phyloP scores from a whole-genome alignment of 2,329 filamentous ascomycete species.

The Alternaria triticimaculans region DNA sequence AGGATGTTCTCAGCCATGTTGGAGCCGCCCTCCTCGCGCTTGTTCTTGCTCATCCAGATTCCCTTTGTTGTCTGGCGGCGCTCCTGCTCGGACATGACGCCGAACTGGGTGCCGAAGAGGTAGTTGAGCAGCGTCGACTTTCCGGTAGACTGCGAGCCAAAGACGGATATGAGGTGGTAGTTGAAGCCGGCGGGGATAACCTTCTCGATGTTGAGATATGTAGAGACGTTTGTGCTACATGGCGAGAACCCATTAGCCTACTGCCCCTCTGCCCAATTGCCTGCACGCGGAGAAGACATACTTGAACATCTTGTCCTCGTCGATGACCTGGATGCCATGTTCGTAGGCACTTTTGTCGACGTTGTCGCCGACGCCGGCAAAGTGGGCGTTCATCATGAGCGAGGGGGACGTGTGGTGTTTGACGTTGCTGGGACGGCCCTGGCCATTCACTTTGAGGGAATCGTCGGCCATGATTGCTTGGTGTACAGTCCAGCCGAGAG shows the following conservation, averaged over 20 bases:
- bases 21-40: conserved; percentile 59
- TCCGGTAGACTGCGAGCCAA: conserved; percentile 97
- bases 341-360: conserved; percentile 74
- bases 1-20: conserved; percentile 96
- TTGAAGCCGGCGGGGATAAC: conserved; percentile 93
- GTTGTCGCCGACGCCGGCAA: conserved; percentile 72
- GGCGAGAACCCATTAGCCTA: conserved; percentile 28
- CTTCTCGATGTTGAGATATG: conserved; percentile 80
- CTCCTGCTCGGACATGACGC: conserved; percentile 95
- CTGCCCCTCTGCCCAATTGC: neutral
- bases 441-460: conserved; percentile 44
- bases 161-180: conserved; percentile 98
- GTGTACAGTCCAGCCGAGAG: conserved; percentile 25
- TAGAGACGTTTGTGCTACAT: conserved; percentile 73
- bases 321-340: conserved; percentile 95
- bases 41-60: conserved; percentile 99
- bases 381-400: conserved; percentile 76
- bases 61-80: conserved; percentile 97
- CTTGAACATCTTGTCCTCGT: conserved; percentile 98
- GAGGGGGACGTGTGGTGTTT: conserved; percentile 53
- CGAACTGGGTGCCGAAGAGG: conserved; percentile 94
- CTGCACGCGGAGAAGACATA: conserved; percentile 55
- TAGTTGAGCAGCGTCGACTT: conserved; percentile 97
- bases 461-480: conserved; percentile 39
- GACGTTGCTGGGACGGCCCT: conserved; percentile 44